Evolutionary conservation across 2,329 filamentous ascomycete genomes (phyloP).

Genomic region (Phialophora chinensis): DNA sequence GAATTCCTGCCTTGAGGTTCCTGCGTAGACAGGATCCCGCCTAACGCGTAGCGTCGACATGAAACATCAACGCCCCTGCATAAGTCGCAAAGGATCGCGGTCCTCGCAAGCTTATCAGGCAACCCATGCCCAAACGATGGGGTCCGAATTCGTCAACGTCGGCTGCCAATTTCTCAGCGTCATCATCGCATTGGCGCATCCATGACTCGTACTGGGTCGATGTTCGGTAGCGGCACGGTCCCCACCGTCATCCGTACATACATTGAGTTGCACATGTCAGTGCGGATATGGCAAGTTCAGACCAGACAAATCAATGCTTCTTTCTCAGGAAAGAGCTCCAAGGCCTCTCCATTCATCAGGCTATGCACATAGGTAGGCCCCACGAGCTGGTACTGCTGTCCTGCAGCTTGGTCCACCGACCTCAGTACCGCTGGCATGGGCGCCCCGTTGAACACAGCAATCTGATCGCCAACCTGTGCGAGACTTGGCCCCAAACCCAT

Average conservation of each 20-base stretch:
- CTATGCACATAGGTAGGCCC: not conserved
- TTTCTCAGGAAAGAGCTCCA: not conserved
- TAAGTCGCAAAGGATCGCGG: not conserved
- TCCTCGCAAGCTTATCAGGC: not conserved
- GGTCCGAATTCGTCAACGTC: not conserved
- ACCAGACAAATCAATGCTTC: not conserved
- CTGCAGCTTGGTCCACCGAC: not conserved
- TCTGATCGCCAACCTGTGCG: not conserved
- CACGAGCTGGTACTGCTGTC: not conserved
- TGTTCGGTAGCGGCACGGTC: not conserved
- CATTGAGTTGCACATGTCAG: not conserved
- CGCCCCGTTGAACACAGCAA: not conserved
- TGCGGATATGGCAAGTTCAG: not conserved
- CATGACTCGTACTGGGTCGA: not conserved
- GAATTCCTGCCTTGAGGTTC: not conserved
- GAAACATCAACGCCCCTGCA: constrained; percentile 8
- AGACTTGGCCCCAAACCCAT: constrained; percentile 1
- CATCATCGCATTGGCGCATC: not conserved
- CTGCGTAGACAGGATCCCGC: not conserved
- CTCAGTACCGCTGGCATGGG: constrained; percentile 2
- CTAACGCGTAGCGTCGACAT: not conserved
- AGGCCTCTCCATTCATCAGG: constrained; percentile 1
- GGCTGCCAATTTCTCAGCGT: not conserved
- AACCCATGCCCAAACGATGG: not conserved
- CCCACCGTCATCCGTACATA: not conserved